phyloP scores from a whole-genome alignment of 2,329 filamentous ascomycete genomes.

The Penicillium psychrosexuale region DNA sequence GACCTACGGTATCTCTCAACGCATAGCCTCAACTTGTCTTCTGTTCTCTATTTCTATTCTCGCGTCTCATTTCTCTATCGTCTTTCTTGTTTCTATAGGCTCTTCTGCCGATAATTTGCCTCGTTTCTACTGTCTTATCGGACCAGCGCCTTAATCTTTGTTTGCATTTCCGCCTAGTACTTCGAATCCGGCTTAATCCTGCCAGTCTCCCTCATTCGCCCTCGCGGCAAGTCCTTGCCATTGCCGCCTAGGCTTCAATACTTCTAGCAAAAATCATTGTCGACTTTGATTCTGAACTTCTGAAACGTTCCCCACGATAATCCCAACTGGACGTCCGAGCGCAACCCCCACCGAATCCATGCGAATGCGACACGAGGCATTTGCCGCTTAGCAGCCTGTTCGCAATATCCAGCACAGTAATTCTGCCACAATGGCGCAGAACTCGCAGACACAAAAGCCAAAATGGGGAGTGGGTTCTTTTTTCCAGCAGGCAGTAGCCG shows the following conservation, averaged over 20 bases:
- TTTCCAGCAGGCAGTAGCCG: conserved; percentile 85
- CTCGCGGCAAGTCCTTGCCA: neutral
- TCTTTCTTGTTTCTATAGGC: neutral
- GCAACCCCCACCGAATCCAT: conserved; percentile 20
- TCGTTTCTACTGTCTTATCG: neutral
- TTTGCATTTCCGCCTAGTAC: conserved; percentile 11
- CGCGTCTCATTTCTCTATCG: conserved; percentile 1
- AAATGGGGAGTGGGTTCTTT: conserved; percentile 69
- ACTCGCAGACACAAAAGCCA: conserved; percentile 48
- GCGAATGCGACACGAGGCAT: conserved; percentile 20
- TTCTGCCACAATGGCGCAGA: conserved; percentile 32
- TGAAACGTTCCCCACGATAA: neutral
- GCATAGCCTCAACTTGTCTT: conserved; percentile 7
- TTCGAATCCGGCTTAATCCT: conserved; percentile 2
- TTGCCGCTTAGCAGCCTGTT: conserved; percentile 20
- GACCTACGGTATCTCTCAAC: conserved; percentile 18
- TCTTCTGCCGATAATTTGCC: neutral
- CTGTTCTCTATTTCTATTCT: neutral
- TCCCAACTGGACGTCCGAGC: conserved; percentile 11
- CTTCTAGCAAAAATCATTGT: neutral
- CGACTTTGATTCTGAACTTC: neutral
- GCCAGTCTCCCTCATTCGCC: conserved; percentile 7
- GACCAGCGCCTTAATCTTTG: conserved; percentile 6
- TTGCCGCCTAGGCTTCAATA: neutral
- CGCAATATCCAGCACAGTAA: neutral